Evolutionary conservation across 768 basidiomycete genomes (phyloP), one percentile per base, ranked within the genome.

Genomic region (Tricholoma terreum): DNA sequence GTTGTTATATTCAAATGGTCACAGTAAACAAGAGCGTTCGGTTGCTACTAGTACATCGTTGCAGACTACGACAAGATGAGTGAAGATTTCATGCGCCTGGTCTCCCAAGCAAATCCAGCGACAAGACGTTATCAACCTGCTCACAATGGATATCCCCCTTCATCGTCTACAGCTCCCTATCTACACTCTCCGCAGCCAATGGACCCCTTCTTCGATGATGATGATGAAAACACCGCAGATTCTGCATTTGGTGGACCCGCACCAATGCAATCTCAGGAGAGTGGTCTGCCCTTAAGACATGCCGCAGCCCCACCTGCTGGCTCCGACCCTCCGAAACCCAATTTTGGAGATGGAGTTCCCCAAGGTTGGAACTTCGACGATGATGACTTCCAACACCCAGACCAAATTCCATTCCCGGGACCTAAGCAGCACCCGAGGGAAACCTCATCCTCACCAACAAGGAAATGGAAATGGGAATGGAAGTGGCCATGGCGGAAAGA

Each of bases 151-250:
- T 87, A 89, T 68, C 86, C 87, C 14, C 86, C 87, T 27, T 76
- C 82, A 45, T 67, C 73, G 55, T 71, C 74, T 51, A 68, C 69
- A 55, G 67, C 66, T 50, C 72, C 73, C 54, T 78, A 78, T 68
- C 69, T 70, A 59, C 71, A 78, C 69, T 72, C 76, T 59, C 77
- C 79, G 57, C 78, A 81, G 67, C 70, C 79, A 58, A 77, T 93
- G 73, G 91, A 93, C 72, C 90, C 89, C n/a, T 93, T 93, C 70
- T 93, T 93, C 71, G 88, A 90, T 70, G 91, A 92, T 68, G 89
- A 88, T 54, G 87, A 89, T 61, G 89, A 91, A 54, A 84, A 86
- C 58, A 64, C 76, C 30, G 83, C 84, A 14, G 86, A 88, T 71
- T 85, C 85, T 17, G 83, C 83, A n/a, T 88, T 88, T 70, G 82